phyloP scores from a whole-genome alignment of 768 basidiomycete genomes.

The Pisolithus albus region DNA sequence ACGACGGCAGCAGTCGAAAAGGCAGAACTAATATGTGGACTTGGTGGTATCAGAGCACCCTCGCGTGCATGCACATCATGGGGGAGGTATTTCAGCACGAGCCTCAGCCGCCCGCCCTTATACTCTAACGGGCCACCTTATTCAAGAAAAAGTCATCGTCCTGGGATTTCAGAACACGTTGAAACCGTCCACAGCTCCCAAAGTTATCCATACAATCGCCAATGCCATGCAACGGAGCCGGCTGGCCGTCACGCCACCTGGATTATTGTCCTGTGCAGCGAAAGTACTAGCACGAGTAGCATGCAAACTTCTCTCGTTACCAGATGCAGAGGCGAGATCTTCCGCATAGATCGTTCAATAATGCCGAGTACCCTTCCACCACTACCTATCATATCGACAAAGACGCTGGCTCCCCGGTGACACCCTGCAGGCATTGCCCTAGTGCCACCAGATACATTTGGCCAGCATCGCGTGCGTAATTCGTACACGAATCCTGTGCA shows the following conservation, averaged over 20 bases:
- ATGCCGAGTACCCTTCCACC: conserved; percentile 3
- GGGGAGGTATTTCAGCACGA: not conserved
- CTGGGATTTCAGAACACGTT: conserved; percentile 11
- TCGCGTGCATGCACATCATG: conserved; percentile 3
- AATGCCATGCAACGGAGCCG: conserved; percentile 10
- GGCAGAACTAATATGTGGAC: conserved; percentile 4
- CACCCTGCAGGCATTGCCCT: conserved; percentile 4
- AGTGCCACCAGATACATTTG: not conserved
- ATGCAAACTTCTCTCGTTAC: not conserved
- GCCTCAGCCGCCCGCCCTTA: conserved; percentile 11
- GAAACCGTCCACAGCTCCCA: conserved; percentile 14
- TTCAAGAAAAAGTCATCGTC: not conserved
- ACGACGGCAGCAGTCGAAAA: conserved; percentile 11
- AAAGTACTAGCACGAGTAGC: not conserved
- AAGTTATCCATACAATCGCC: conserved; percentile 8
- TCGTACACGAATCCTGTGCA: conserved; percentile 9
- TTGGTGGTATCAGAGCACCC: conserved; percentile 2
- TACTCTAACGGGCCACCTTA: conserved; percentile 4
- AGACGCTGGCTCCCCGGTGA: not conserved
- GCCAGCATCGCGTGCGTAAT: conserved; percentile 2
- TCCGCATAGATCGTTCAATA: not conserved
- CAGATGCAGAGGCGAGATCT: conserved; percentile 3
- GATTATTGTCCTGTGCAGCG: conserved; percentile 2
- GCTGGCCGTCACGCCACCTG: conserved; percentile 8
- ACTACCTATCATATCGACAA: conserved; percentile 2